These are phyloP conservation scores for Takashimella tepidaria DNA, from an alignment of 1,284 basidiomycete species.

Conservation along the genomic window DNA sequence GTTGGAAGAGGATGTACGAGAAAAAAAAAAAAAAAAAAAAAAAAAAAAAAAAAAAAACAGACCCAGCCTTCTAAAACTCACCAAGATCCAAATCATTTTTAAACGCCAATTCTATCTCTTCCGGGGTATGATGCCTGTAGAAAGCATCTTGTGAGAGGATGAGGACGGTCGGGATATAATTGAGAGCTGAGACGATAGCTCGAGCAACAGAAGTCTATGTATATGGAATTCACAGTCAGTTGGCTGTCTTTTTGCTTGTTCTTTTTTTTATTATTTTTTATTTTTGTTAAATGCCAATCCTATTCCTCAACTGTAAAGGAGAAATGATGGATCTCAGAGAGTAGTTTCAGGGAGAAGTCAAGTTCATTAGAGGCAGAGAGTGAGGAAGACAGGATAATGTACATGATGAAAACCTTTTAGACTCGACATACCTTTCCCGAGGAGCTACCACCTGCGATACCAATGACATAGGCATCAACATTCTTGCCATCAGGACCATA, in stretches of 20 bases:
- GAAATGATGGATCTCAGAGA: no score
- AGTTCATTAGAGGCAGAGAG: no score
- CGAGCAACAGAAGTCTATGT: slow-evolving; percentile 87
- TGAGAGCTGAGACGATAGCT: slow-evolving; percentile 73
- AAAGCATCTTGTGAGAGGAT: slow-evolving; percentile 86
- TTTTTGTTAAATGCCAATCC: no score
- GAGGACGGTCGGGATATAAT: slow-evolving; percentile 79
- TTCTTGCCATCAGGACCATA: slow-evolving; percentile 67
- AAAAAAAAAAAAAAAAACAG: no score
- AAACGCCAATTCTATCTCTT: slow-evolving; percentile 75
- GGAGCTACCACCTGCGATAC: slow-evolving; percentile 87
- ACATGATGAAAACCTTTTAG: no score
- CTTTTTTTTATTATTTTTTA: no score
- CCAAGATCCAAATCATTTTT: slow-evolving; percentile 77
- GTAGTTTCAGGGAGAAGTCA: no score
- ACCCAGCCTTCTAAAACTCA: no score
- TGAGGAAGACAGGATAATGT: no score
- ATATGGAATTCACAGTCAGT: no score
- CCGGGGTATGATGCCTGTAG: slow-evolving; percentile 73
- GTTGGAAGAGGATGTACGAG: background rate
- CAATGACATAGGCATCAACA: slow-evolving; percentile 75
- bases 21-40: background rate
- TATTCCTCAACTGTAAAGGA: no score
- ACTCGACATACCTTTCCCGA: slow-evolving; percentile 76
- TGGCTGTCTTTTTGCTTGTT: no score